These are phyloP conservation scores for Secale cereale DNA, from an alignment of 176 grass and related monocot genomes.

Conservation along the genomic window DNA sequence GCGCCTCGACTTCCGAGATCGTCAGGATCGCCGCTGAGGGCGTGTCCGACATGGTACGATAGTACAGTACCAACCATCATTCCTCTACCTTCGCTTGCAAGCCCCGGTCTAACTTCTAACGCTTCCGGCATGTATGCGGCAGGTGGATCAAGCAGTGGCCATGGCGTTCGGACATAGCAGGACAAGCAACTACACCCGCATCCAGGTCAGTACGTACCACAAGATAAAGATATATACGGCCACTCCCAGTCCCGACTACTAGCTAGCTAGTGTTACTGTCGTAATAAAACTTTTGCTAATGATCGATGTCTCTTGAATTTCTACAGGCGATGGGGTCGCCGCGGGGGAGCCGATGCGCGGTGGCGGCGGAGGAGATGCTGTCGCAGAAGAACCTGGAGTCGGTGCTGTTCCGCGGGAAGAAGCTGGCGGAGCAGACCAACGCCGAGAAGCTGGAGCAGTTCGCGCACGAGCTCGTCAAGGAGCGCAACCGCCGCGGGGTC, in stretches of 20 bases:
- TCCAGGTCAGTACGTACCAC: background rate
- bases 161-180: conserved; percentile 91
- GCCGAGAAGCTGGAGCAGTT: conserved; percentile 75
- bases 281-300: too few species aligned
- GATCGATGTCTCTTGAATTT: too few species aligned
- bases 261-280: too few species aligned
- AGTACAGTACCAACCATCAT: background rate
- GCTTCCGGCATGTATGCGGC: background rate
- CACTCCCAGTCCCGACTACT: too few species aligned
- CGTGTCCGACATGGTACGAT: conserved; percentile 70
- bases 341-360: background rate
- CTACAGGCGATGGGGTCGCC: conserved; percentile 44
- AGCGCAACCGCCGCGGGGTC: conserved; percentile 44
- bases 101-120: too few species aligned
- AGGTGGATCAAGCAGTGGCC: conserved; percentile 97
- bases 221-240: too few species aligned
- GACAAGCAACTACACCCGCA: conserved; percentile 85
- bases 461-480: conserved; percentile 71
- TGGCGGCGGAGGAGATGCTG: conserved; percentile 63
- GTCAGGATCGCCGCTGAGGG: conserved; percentile 77
- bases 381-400: conserved; percentile 79
- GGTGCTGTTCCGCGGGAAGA: conserved; percentile 73
- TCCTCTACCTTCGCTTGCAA: background rate
- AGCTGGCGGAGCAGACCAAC: conserved; percentile 74
- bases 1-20: conserved; percentile 34